A percentile compares a stretch with the other conserved stretches of the same genome.
phyloP scores from a whole-genome alignment of 2,329 filamentous ascomycete species.

The Clonostachys rosea region DNA sequence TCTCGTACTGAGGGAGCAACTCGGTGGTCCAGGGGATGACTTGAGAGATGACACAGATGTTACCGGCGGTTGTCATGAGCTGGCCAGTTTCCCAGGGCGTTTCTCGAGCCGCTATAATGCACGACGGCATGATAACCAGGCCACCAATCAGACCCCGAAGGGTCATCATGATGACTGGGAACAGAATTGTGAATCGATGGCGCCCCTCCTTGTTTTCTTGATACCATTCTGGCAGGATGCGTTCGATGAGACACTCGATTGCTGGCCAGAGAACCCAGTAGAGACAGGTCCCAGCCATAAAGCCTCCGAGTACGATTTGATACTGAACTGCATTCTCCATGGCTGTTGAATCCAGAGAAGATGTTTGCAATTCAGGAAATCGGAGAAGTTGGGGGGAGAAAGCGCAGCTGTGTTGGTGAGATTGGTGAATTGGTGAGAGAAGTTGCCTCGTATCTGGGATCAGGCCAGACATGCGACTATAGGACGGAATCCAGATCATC shows the following conservation, averaged over 20 bases:
- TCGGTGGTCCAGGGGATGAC: slow-evolving; percentile 13
- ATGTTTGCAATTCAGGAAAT: too few species aligned
- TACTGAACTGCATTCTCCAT: slow-evolving; percentile 1
- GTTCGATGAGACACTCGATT: slow-evolving; percentile 6
- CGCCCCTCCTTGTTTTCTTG: slow-evolving; percentile 6
- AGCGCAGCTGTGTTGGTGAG: too few species aligned
- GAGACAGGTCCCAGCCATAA: slow-evolving; percentile 7
- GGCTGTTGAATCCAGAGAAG: background rate
- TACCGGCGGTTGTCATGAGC: slow-evolving; percentile 8
- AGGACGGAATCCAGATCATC: too few species aligned
- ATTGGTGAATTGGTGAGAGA: too few species aligned
- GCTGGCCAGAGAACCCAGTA: slow-evolving; percentile 12
- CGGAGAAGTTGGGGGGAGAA: too few species aligned
- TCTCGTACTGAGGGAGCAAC: slow-evolving; percentile 5
- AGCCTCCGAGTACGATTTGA: slow-evolving; percentile 8
- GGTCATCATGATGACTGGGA: slow-evolving; percentile 8
- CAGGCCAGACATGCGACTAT: too few species aligned
- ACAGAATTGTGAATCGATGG: slow-evolving; percentile 3
- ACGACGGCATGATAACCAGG: slow-evolving; percentile 6
- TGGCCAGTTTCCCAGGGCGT: slow-evolving; percentile 12
- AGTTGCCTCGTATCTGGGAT: too few species aligned
- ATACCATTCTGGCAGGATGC: slow-evolving; percentile 6
- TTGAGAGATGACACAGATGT: slow-evolving; percentile 15
- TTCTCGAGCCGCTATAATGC: slow-evolving; percentile 8
- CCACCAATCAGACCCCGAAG: slow-evolving; percentile 5